phyloP scores from a whole-genome alignment of 2,329 filamentous ascomycete species.

The Madurella mycetomatis region DNA sequence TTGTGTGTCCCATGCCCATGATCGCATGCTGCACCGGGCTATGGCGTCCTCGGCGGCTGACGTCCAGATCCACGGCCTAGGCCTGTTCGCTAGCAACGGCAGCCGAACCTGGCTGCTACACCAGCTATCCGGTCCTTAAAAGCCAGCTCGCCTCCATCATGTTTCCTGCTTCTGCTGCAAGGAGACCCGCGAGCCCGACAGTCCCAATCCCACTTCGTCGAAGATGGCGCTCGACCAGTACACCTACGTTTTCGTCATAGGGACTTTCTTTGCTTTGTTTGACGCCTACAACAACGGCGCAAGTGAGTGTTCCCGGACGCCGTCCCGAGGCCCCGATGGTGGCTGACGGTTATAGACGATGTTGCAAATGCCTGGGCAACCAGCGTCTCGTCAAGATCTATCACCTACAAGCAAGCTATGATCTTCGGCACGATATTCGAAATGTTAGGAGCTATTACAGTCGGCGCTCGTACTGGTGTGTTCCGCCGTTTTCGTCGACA shows the following conservation, averaged over 20 bases:
- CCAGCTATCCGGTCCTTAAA: too few relatives aligned
- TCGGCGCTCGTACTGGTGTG: conserved; percentile 65
- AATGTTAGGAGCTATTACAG: conserved; percentile 61
- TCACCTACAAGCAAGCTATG: conserved; percentile 67
- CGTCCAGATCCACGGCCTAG: too few relatives aligned
- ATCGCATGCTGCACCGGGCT: too few relatives aligned
- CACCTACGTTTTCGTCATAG: conserved; percentile 69
- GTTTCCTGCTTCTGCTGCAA: too few relatives aligned
- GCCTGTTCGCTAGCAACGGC: too few relatives aligned
- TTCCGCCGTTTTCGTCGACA: too few relatives aligned
- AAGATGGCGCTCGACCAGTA: conserved; percentile 44
- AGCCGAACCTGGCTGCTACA: too few relatives aligned
- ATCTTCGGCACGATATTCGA: conserved; percentile 63
- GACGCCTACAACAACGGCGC: conserved; percentile 77
- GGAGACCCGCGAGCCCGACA: too few relatives aligned
- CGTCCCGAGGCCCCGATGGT: neutral
- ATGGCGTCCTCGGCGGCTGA: too few relatives aligned
- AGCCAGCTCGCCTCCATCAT: too few relatives aligned
- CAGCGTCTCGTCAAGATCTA: conserved; percentile 72
- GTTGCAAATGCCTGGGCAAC: conserved; percentile 82
- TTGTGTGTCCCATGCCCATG: too few relatives aligned
- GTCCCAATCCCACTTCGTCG: neutral
- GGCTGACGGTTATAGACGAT: conserved; percentile 55
- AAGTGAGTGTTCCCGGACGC: conserved; percentile 44
- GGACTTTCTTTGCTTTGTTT: conserved; percentile 70